Evolutionary conservation across 768 basidiomycete species (phyloP).

Genomic region (Rhizopogon roseolus): DNA sequence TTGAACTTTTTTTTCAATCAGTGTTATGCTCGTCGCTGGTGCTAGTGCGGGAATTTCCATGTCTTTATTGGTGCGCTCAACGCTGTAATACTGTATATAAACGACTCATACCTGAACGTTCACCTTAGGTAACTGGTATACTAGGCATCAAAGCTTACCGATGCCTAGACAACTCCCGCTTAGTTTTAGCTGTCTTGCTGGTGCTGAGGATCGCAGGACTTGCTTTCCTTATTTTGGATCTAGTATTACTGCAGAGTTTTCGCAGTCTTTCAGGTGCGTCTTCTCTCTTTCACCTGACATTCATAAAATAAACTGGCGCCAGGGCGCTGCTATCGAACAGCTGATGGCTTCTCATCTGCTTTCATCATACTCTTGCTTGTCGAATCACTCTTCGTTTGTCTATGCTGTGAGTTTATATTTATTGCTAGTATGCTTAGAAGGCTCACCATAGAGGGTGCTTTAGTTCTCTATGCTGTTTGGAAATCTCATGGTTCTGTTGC

Average conservation of each 20-base stretch:
- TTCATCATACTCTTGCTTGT: conserved; percentile 45
- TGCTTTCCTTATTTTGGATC: conserved; percentile 37
- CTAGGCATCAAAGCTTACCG: conserved; percentile 64
- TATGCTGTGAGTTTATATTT: conserved; percentile 47
- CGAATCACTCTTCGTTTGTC: conserved; percentile 54
- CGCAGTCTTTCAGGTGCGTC: conserved; percentile 46
- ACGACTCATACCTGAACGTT: background rate
- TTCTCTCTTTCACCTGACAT: background rate
- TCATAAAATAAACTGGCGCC: background rate
- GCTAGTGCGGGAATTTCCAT: conserved; percentile 32
- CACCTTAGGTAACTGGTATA: conserved; percentile 51
- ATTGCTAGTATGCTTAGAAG: background rate
- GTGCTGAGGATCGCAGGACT: conserved; percentile 40
- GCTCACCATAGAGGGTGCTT: conserved; percentile 5
- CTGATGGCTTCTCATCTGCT: conserved; percentile 28
- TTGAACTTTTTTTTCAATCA: conserved; percentile 7
- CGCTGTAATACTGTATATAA: too few relatives aligned
- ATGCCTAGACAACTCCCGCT: conserved; percentile 55
- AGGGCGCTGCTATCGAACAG: conserved; percentile 46
- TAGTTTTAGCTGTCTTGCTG: conserved; percentile 41
- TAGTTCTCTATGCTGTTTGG: conserved; percentile 55
- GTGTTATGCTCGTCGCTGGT: conserved; percentile 34
- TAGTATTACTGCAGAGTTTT: conserved; percentile 30
- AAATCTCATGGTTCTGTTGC: conserved; percentile 45
- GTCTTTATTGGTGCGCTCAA: conserved; percentile 32